Conservation (phyloP, 371 early-diverging fungal genomes). For the Dentiscutata heterogama region DNA sequence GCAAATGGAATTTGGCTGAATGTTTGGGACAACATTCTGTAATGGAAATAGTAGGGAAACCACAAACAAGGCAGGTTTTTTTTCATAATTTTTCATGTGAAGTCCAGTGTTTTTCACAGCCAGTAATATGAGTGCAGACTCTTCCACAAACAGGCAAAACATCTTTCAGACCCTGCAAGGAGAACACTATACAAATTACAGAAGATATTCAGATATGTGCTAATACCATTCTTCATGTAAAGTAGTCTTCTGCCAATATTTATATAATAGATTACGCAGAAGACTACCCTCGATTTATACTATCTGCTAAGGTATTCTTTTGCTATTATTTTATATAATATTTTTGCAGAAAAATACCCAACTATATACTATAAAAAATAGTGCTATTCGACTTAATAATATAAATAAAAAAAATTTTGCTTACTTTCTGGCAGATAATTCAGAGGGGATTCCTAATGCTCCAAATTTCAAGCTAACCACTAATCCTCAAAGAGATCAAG, state of each 20-base stretch:
- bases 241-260: no score
- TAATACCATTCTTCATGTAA: no score
- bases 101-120: no score
- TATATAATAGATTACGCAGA: no score
- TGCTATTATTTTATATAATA: slow-evolving; percentile 12
- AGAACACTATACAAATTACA: no score
- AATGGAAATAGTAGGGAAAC: not conserved
- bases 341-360: not conserved
- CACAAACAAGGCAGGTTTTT: no score
- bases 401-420: slow-evolving; percentile 11
- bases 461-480: slow-evolving; percentile 14
- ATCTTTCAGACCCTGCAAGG: no score
- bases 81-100: no score
- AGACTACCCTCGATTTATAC: no score
- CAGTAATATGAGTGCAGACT: no score
- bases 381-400: slow-evolving; percentile 9
- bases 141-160: no score
- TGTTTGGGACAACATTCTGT: not conserved
- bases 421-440: not conserved
- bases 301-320: not conserved
- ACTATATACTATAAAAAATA: not conserved
- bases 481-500: slow-evolving; percentile 27
- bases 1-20: not conserved
- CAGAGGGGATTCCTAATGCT: not conserved
- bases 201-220: no score